Evolutionary conservation across 768 basidiomycete species (phyloP).

Genomic region (Leccinum obscurum): DNA sequence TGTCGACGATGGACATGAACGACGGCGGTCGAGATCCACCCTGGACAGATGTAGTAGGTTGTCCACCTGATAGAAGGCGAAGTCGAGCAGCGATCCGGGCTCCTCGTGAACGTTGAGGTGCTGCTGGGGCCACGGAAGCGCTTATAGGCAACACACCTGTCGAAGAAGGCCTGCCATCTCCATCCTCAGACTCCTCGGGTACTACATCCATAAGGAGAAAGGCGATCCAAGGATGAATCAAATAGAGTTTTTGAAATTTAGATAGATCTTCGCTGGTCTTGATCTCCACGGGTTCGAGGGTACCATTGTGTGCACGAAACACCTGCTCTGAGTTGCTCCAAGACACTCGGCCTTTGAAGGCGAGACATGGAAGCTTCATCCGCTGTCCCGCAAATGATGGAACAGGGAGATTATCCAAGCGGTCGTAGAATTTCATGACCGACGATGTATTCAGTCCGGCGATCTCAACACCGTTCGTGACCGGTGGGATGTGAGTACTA

Average conservation of each 20-base stretch:
- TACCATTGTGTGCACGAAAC: background rate
- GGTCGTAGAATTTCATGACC: background rate
- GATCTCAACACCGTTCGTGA: background rate
- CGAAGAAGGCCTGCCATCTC: background rate
- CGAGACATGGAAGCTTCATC: background rate
- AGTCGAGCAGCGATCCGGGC: background rate
- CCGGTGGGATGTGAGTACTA: background rate
- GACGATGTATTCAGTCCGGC: background rate
- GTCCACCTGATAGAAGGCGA: conserved; percentile 5
- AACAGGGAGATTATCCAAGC: background rate
- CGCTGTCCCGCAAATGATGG: background rate
- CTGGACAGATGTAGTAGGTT: background rate
- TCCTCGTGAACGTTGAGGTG: background rate
- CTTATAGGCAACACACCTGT: background rate
- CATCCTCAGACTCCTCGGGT: background rate
- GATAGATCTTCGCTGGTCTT: background rate
- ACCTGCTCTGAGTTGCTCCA: background rate
- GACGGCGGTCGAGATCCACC: background rate
- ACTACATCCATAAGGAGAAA: background rate
- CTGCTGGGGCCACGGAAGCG: too few relatives aligned
- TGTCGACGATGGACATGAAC: background rate
- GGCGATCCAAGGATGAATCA: background rate
- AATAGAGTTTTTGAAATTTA: background rate
- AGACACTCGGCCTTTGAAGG: background rate
- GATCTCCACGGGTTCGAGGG: background rate